phyloP scores from a whole-genome alignment of 176 grass and related monocot species.

The Zizania latifolia region DNA sequence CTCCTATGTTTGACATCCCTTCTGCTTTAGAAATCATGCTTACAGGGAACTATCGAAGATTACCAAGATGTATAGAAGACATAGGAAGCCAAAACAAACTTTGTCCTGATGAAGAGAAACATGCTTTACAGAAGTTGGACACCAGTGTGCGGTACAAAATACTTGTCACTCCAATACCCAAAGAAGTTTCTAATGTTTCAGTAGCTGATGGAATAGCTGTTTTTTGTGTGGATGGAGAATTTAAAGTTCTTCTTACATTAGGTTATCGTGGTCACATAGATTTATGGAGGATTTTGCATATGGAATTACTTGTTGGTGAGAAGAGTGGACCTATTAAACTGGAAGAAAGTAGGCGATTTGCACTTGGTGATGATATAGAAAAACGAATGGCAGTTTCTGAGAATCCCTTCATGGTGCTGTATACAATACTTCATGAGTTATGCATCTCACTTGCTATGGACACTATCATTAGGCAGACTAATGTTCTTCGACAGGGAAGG shows the following conservation, averaged over 20 bases:
- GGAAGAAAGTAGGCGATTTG: conserved; percentile 68
- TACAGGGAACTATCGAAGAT: conserved; percentile 63
- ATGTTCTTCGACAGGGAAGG: conserved; percentile 62
- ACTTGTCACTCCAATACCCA: conserved; percentile 61
- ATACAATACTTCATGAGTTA: conserved; percentile 80
- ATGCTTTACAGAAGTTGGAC: conserved; percentile 74
- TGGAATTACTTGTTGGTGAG: conserved; percentile 93
- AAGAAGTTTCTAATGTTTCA: conserved; percentile 66
- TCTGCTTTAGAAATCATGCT: conserved; percentile 92
- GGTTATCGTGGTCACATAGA: conserved; percentile 81
- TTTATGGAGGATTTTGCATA: conserved; percentile 86
- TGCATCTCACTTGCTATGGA: conserved; percentile 91
- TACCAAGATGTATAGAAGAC: conserved; percentile 88
- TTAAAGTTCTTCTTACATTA: conserved; percentile 83
- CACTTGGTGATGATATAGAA: conserved; percentile 96
- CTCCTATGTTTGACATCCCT: conserved; percentile 93
- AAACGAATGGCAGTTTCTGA: conserved; percentile 83
- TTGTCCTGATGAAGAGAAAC: conserved; percentile 67
- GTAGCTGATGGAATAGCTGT: conserved; percentile 71
- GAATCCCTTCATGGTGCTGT: conserved; percentile 68
- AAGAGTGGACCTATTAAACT: conserved; percentile 71
- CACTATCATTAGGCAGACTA: conserved; percentile 72
- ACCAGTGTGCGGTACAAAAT: conserved; percentile 73
- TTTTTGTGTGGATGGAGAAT: conserved; percentile 78
- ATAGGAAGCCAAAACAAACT: conserved; percentile 65